Evolutionary conservation across 805 yeast genomes (phyloP), one percentile per base, ranked within the genome.

Genomic region (Tetrapisispora pingtungensis): DNA sequence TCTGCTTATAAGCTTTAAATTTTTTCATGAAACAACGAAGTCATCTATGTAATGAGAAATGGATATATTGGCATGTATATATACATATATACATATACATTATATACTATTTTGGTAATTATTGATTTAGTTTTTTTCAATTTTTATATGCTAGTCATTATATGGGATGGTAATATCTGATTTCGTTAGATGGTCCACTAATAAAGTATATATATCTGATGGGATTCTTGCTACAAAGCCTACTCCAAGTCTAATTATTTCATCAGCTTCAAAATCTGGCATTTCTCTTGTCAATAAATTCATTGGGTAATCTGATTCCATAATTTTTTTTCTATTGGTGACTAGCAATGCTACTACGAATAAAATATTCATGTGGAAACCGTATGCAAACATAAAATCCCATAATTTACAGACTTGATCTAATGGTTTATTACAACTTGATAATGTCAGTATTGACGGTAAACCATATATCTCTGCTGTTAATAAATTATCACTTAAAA

Each of bases 351-450:
- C 90, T 8, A 87, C 85, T 3, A 88, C 77, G 52, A 87, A 83
- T 33, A 89, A 67, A 26, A 89, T 74, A 63, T 89, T 88, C 80
- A 87, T 73, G 56, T 89, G 96, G 17, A 84, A 77, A 0, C 97
- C 97, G 55, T 85, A 88, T 3, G 96, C 95, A 62, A 88, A 83
- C 53, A 87, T 65, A 51, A 88, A 84, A 60, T 88, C 97, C 97
- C 97, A 88, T 15, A 88, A 69, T 46, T 78, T 75, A 33, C 88
- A 64, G 1, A 84, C 84, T 49, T 88, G 86, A 28, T 69, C 66
- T 37, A 89, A 67, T 0, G 96, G 89, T 10, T 94, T 95, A 6
- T 94, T 86, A 54, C 95, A 85, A 2, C 96, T 90, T 45, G 89
- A 79, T 39, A 89, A 66, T 0, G 97, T 88, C 50, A 89, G 65